Conservation (phyloP, 441 rosid genomes). For the Biscutella laevigata region DNA sequence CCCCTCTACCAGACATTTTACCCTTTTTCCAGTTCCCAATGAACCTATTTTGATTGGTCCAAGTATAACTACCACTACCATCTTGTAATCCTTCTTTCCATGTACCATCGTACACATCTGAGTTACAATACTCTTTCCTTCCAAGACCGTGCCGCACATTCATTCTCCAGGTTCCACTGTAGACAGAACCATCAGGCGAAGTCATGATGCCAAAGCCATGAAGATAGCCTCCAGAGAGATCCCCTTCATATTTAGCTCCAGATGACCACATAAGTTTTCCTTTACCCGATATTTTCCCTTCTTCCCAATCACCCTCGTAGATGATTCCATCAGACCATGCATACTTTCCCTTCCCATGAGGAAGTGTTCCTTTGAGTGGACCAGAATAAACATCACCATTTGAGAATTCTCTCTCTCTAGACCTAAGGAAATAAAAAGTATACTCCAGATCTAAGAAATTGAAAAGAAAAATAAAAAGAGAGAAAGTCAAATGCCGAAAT, state of each 20-base stretch:
- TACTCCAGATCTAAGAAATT: constrained; percentile 2
- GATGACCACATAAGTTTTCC: constrained; percentile 63
- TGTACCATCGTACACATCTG: constrained; percentile 73
- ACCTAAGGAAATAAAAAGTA: constrained; percentile 33
- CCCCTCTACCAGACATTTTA: constrained; percentile 81
- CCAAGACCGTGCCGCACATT: constrained; percentile 77
- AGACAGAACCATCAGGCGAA: constrained; percentile 54
- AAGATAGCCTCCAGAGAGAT: constrained; percentile 75
- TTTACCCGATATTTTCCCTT: constrained; percentile 74
- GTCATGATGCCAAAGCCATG: constrained; percentile 68
- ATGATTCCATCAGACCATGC: constrained; percentile 58
- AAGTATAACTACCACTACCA: constrained; percentile 71
- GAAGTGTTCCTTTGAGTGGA: constrained; percentile 46
- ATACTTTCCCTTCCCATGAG: constrained; percentile 77
- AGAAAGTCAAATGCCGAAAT: background rate
- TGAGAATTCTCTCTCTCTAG: constrained; percentile 36
- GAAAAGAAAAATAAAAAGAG: background rate
- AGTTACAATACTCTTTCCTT: constrained; percentile 60
- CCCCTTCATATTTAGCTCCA: constrained; percentile 77
- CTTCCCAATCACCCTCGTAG: constrained; percentile 92
- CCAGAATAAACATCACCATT: constrained; percentile 73
- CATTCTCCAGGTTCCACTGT: constrained; percentile 83
- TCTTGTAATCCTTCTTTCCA: constrained; percentile 92
- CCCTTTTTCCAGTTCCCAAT: constrained; percentile 83
- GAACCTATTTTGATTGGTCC: constrained; percentile 70